These are phyloP conservation scores for Alternaria triticina DNA, from an alignment of 2,329 filamentous ascomycete genomes.

Conservation along the genomic window DNA sequence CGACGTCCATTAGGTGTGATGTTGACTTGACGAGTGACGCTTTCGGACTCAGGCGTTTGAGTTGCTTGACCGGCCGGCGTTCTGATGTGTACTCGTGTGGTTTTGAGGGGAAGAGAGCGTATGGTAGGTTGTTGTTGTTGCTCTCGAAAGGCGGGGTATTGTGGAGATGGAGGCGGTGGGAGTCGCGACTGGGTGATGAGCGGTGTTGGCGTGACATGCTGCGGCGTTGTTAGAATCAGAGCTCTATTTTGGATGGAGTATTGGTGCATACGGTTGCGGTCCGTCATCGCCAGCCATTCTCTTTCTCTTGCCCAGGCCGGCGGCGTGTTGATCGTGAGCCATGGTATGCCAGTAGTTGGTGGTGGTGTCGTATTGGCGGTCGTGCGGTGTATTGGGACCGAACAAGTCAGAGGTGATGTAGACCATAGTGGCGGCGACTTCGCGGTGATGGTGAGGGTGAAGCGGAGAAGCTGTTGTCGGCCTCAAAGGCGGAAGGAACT, in stretches of 20 bases:
- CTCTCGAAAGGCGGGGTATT: constrained; percentile 19
- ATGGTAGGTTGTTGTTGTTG: constrained; percentile 22
- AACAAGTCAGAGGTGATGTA: constrained; percentile 49
- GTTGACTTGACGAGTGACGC: constrained; percentile 31
- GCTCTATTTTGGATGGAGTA: background rate
- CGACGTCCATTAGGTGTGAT: constrained; percentile 45
- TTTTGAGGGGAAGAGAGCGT: constrained; percentile 9
- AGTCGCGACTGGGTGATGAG: constrained; percentile 13
- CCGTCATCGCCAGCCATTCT: constrained; percentile 23
- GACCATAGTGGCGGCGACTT: constrained; percentile 33
- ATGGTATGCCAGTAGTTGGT: constrained; percentile 25
- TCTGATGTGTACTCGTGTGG: constrained; percentile 21
- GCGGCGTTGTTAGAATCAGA: constrained; percentile 9
- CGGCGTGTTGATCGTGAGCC: constrained; percentile 23
- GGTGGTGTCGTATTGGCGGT: constrained; percentile 7
- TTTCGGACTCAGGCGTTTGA: constrained; percentile 33
- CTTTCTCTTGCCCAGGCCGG: constrained; percentile 42
- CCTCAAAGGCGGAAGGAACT: constrained; percentile 9
- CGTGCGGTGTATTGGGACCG: constrained; percentile 23
- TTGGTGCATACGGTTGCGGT: constrained; percentile 15
- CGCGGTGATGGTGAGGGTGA: constrained; percentile 16
- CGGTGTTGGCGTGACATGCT: constrained; percentile 16
- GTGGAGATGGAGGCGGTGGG: constrained; percentile 17
- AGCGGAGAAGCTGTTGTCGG: constrained; percentile 6
- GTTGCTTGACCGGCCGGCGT: constrained; percentile 40